A percentile compares a stretch with the other conserved stretches of the same genome.
phyloP scores from a whole-genome alignment of 371 early-diverging fungal species.

The Rhizopus delemar region DNA sequence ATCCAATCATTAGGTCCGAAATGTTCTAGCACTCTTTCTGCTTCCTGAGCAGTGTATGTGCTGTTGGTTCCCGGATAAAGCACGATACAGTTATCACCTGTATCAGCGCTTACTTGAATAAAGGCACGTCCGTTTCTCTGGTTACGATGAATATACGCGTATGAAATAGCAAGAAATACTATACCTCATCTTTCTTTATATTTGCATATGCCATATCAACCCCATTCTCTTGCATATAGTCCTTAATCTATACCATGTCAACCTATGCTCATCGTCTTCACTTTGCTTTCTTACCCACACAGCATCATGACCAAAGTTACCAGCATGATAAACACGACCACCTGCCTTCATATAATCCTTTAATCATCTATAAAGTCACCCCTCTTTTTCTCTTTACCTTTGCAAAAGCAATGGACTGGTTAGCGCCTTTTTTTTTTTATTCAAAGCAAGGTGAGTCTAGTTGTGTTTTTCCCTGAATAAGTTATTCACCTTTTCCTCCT shows the following conservation, averaged over 20 bases:
- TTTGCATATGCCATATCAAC: conserved; percentile 41
- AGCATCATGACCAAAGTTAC: conserved; percentile 88
- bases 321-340: conserved; percentile 70
- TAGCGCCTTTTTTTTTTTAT: conserved; percentile 62
- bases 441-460: neutral
- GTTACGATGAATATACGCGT: too few relatives aligned
- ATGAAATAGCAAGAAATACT: too few relatives aligned
- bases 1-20: conserved; percentile 67
- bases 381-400: conserved; percentile 37
- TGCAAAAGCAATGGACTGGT: conserved; percentile 82
- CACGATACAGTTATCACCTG: conserved; percentile 86
- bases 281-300: conserved; percentile 60
- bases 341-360: conserved; percentile 53
- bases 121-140: conserved; percentile 84
- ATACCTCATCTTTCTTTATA: conserved; percentile 38
- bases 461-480: conserved; percentile 7
- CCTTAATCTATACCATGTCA: conserved; percentile 27
- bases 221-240: conserved; percentile 37
- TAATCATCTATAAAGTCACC: neutral
- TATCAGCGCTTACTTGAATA: conserved; percentile 74
- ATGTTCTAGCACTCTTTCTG: conserved; percentile 35
- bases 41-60: conserved; percentile 45
- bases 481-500: conserved; percentile 80
- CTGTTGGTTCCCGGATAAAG: conserved; percentile 83
- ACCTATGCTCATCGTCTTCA: neutral